Evolutionary conservation across 352 stramenopile species (phyloP), one percentile per base, ranked within the genome.

Genomic region (Aphanomyces invadans): DNA sequence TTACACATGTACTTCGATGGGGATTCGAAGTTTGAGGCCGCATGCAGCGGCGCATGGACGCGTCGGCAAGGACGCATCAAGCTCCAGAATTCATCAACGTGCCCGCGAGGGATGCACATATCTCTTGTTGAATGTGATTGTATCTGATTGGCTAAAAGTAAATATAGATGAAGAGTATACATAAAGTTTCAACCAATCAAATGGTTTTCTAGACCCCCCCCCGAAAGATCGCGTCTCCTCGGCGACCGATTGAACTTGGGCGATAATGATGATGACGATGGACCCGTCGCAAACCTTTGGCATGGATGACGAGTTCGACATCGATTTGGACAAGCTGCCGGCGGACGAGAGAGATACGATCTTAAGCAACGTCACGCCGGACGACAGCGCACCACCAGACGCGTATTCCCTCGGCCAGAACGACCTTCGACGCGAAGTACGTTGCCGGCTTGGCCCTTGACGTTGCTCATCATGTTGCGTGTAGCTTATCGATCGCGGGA

Each of bases 401-500:
- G 81, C 83, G 0, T 92, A 88, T 61, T 73, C 80, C 23, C 75
- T 92, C 15, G 77, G 80, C 15, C 83, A 92, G 69, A 92, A 90
- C 62, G 83, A 92, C 63, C 89, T 92, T 69, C 83, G 83, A 1
- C 83, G 83, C 49, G 83, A 92, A 72, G 79, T 87, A 66, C 5
- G 31, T 1, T 23, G 9, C 7, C 25, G 11, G 31, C 11, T n/a
- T 33, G 31, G 10, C 11, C 28, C 31, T n/a, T n/a, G 4, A 32
- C 3, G 25, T 23, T 44, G 38, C 31, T 70, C 5, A 67, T 65
- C 21, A 52, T n/a, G 2, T 12, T 29, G 31, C n/a, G 29, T 70
- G 53, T 52, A 86, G 79, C 87, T 90, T 77, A 85, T 90, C 55
- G 83, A 92, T 69, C 83, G 83, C 63, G 81, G 83, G 23, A 90